Evolutionary conservation across 108 stramenopile genomes (phyloP), one percentile per base, ranked within the genome.

Genomic region (Cyclotella choctawhatcheeana): DNA sequence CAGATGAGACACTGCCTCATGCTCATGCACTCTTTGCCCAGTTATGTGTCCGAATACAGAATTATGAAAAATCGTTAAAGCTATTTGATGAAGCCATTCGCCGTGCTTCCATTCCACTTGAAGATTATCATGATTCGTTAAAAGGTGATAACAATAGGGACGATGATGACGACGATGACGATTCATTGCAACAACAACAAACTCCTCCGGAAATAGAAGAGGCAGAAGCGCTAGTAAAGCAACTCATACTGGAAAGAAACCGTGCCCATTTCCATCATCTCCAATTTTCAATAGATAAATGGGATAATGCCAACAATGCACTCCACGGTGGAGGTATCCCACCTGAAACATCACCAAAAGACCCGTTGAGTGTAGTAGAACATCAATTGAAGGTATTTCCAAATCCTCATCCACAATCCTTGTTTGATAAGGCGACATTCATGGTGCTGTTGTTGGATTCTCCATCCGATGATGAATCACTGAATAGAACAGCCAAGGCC

Each of bases 11-110:
- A 34, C 31, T 71, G 0, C 44, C 48, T 29, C 70, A 71, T 33
- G 70, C 59, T 3, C 70, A 60, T 52, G 58, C 70, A 22, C 27
- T 71, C 20, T 71, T 71, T 50, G 70, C 70, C 1, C 60, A 61
- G 26, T 25, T 71, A 14, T 71, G 70, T 34, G 47, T 52, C 29
- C 60, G 61, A 34, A 30, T 61, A 17, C 59, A 55, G 5, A 5
- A 34, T 10, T 71, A 61, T 48, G 70, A 71, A 35, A 45, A 61
- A 34, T 34, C 70, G 0, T 25, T 48, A 22, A 44, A 52, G 4
- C 43, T 71, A 34, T 71, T 71, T 51, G 70, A 71, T 24, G 70
- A 71, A 25, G 58, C 70, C 7, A 61, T 71, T 32, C 44, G 70
- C 21, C 70, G 70, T 31, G 59, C 59, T 20, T 59, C 58, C 29